Conservation (phyloP, 202 grass and related monocot species). For the Schoenoplectus triqueter region DNA sequence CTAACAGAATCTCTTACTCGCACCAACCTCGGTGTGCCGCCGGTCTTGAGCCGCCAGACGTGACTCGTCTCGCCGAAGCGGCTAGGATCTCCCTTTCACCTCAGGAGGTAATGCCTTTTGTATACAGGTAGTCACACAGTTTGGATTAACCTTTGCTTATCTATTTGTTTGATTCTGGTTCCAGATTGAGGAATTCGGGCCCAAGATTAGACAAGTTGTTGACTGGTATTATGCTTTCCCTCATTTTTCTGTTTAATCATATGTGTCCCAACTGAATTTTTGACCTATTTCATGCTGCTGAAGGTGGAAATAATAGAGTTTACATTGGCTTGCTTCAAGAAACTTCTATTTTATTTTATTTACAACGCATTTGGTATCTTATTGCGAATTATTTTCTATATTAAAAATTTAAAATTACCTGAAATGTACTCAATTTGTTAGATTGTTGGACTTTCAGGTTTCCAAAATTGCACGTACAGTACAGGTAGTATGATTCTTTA, state of each 20-base stretch:
- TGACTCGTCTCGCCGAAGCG: conserved; percentile 59
- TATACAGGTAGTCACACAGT: not conserved
- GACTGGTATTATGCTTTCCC: conserved; percentile 53
- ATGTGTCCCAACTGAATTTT: not conserved
- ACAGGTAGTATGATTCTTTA: conserved; percentile 1
- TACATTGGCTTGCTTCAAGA: not conserved
- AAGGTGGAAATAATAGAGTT: not conserved
- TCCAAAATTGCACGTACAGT: not conserved
- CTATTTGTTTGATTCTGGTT: conserved; percentile 15
- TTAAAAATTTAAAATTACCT: not conserved
- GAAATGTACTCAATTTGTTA: not conserved
- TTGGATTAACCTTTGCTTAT: conserved; percentile 37
- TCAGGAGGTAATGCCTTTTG: conserved; percentile 46
- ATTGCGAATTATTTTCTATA: not conserved
- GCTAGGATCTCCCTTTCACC: conserved; percentile 76
- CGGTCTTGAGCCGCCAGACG: conserved; percentile 62
- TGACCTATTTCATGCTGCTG: not conserved
- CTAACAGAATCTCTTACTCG: not conserved
- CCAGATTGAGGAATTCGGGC: conserved; percentile 71
- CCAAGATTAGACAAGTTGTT: conserved; percentile 79
- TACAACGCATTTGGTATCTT: not conserved
- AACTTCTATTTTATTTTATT: not conserved
- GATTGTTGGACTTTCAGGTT: not conserved
- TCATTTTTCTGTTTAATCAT: not conserved
- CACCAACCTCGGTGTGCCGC: conserved; percentile 29